These are phyloP conservation scores for Capsella rubella DNA, from an alignment of 441 rosid genomes.

Conservation along the genomic window DNA sequence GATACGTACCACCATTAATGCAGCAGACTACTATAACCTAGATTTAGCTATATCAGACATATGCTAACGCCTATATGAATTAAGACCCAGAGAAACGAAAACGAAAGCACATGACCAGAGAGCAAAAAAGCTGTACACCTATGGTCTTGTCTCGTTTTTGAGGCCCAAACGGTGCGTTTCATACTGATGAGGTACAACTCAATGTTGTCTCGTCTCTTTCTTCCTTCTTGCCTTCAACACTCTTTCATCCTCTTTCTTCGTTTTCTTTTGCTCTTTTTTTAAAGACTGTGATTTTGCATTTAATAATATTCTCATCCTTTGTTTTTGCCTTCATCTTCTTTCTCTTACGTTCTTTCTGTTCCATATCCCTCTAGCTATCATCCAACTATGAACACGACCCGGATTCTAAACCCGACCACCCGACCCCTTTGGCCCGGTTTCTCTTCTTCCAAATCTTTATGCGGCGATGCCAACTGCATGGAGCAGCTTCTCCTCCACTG, in stretches of 20 bases:
- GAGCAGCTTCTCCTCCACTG: conserved; percentile 87
- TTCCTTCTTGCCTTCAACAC: conserved; percentile 25
- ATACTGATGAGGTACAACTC: conserved; percentile 31
- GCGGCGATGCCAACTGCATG: conserved; percentile 81
- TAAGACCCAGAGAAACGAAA: conserved; percentile 39
- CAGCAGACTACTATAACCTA: conserved; percentile 12
- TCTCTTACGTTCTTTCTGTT: conserved; percentile 17
- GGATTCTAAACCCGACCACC: conserved; percentile 61
- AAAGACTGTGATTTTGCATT: conserved; percentile 8
- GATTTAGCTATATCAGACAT: conserved; percentile 38
- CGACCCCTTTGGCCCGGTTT: conserved; percentile 73
- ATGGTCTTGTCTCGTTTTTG: conserved; percentile 31
- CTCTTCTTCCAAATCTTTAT: conserved; percentile 37
- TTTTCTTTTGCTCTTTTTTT: conserved; percentile 21
- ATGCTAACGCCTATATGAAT: conserved; percentile 10
- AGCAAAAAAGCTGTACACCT: conserved; percentile 18
- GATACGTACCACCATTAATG: conserved; percentile 8
- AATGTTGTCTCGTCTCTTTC: conserved; percentile 40
- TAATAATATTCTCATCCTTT: conserved; percentile 10
- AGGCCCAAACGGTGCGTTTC: conserved; percentile 34
- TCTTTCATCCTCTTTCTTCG: conserved; percentile 22
- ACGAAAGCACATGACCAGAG: conserved; percentile 43
- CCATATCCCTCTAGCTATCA: conserved; percentile 6
- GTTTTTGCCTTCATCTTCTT: background rate
- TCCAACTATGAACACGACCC: conserved; percentile 60